Conservation (phyloP, 169 alveolate genomes). For the Cyclospora cayetanensis region DNA sequence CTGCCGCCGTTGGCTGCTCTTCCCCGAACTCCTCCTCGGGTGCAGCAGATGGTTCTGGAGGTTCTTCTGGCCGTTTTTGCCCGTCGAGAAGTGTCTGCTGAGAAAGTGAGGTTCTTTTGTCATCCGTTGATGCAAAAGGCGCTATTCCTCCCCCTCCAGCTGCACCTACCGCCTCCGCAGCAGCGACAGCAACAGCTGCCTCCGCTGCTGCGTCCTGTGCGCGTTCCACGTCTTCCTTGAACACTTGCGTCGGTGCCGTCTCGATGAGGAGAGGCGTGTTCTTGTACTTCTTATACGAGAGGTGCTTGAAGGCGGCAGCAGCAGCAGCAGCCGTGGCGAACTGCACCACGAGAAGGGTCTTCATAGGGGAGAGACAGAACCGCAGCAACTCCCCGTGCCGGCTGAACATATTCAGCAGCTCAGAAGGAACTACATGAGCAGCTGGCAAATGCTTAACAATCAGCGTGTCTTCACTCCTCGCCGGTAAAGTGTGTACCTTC, state of each 20-base stretch:
- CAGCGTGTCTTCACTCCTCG: constrained; percentile 75
- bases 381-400: constrained; percentile 87
- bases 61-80: not conserved
- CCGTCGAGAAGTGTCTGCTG: not conserved
- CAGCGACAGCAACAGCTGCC: constrained; percentile 29
- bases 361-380: constrained; percentile 89
- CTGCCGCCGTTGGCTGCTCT: constrained; percentile 60
- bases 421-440: constrained; percentile 64
- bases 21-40: constrained; percentile 62
- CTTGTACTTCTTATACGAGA: constrained; percentile 87
- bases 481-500: constrained; percentile 59
- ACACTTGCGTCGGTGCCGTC: constrained; percentile 90
- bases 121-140: not conserved
- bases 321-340: constrained; percentile 86
- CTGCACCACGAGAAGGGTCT: constrained; percentile 91
- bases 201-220: not conserved
- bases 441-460: constrained; percentile 80
- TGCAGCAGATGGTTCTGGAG: constrained; percentile 6
- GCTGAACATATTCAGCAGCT: constrained; percentile 80
- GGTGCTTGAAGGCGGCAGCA: constrained; percentile 86
- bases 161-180: not conserved
- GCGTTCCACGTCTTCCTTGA: constrained; percentile 47
- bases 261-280: constrained; percentile 91
- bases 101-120: not conserved
- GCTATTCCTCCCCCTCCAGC: not conserved